Conservation (phyloP, 768 basidiomycete species). For the Mycena capillaripes region DNA sequence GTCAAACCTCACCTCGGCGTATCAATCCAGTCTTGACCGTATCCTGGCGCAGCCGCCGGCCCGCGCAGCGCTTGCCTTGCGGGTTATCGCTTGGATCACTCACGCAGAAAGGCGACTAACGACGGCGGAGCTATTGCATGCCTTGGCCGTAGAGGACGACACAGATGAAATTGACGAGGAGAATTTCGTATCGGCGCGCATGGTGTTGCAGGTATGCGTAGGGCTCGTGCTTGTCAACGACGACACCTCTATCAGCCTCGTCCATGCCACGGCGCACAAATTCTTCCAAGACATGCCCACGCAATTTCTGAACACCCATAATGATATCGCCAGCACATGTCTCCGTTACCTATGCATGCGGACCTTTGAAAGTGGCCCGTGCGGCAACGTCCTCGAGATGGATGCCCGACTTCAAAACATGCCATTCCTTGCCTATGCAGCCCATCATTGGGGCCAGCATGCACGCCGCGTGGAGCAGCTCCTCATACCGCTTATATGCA, state of each 20-base stretch:
- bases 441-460: slow-evolving; percentile 29
- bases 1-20: slow-evolving; percentile 23
- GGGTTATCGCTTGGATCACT: slow-evolving; percentile 26
- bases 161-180: slow-evolving; percentile 23
- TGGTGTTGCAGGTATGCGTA: slow-evolving; percentile 27
- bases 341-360: slow-evolving; percentile 26
- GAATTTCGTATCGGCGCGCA: slow-evolving; percentile 5
- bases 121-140: slow-evolving; percentile 24
- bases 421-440: slow-evolving; percentile 27
- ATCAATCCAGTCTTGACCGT: slow-evolving; percentile 27
- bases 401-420: slow-evolving; percentile 16
- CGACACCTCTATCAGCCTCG: slow-evolving; percentile 13
- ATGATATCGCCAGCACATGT: slow-evolving; percentile 29
- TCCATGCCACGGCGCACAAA: slow-evolving; percentile 25
- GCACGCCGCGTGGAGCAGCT: slow-evolving; percentile 20
- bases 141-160: slow-evolving; percentile 28
- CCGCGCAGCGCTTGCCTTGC: slow-evolving; percentile 13
- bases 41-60: slow-evolving; percentile 24
- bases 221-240: slow-evolving; percentile 27
- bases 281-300: slow-evolving; percentile 14
- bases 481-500: slow-evolving; percentile 7
- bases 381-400: slow-evolving; percentile 18
- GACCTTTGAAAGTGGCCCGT: slow-evolving; percentile 12
- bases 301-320: slow-evolving; percentile 23
- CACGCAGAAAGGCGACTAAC: slow-evolving; percentile 26